Evolutionary conservation across 2,329 filamentous ascomycete genomes (phyloP), one percentile per base, ranked within the genome.

Genomic region (Aspergillus sp.): DNA sequence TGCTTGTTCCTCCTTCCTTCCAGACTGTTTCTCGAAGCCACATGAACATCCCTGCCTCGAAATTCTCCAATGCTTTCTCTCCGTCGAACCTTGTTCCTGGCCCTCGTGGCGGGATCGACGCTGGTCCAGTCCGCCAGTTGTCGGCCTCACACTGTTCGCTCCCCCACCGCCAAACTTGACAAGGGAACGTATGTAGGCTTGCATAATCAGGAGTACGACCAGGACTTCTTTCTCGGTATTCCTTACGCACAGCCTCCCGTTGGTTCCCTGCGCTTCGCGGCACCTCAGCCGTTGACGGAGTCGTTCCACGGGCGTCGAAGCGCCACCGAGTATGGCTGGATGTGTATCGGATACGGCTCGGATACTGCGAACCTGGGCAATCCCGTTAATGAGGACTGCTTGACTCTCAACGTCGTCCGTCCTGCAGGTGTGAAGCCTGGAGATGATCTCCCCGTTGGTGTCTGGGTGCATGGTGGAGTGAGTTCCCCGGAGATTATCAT

Each of bases 391-490:
- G 69, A 71, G 31, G 67, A 67, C 46, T 71, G 69, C 30, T 22
- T 69, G 22, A 71, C 60, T 17, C 31, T 66, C 7, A 71, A 70
- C 60, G 60, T 71, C 23, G 63, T 66, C n/a, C 67, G 62, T 17
- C 67, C 62, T 3, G 54, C 47, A 4, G 57, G 52, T 28, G 49
- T 34, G 5, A 41, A 50, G 17, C 22, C 11, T 9, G 15, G 8
- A 7, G 11, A 23, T 13, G 43, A 22, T 13, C 28, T 68, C 8
- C 67, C 69, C 7, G 67, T 69, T 3, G 49, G 66, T 6, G 48
- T 68, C 28, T 71, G 60, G 38, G 67, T 70, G 23, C 58, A 66
- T 31, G 68, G 79, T 53, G 72, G 76, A 48, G 23, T 83, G 84
- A 41, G 34, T 38, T 38, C 13, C 34, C 13, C 6, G 34, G 34